phyloP scores from a whole-genome alignment of 768 basidiomycete genomes.

The Amanita pseudoporphyria region DNA sequence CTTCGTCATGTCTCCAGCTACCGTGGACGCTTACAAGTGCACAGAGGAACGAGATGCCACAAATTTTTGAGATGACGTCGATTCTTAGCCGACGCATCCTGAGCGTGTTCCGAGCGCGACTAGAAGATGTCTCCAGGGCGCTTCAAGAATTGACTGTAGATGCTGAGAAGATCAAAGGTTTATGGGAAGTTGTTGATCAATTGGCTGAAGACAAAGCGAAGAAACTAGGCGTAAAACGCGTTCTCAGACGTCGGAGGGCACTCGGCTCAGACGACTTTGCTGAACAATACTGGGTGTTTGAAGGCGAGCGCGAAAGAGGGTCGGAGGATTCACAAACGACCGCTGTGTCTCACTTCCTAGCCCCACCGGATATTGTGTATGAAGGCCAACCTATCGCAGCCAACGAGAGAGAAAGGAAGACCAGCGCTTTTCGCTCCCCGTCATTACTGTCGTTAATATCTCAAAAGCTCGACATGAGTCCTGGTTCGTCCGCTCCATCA shows the following conservation, averaged over 20 bases:
- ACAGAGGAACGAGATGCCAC: background rate
- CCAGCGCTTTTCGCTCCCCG: constrained; percentile 6
- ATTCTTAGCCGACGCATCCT: background rate
- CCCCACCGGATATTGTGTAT: background rate
- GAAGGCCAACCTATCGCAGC: constrained; percentile 10
- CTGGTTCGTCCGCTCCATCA: background rate
- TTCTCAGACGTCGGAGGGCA: constrained; percentile 14
- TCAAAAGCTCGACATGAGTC: background rate
- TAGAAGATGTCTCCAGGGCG: constrained; percentile 2
- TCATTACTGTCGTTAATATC: constrained; percentile 2
- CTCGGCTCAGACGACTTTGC: background rate
- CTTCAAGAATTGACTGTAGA: constrained; percentile 9
- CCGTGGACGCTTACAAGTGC: background rate
- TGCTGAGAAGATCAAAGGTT: constrained; percentile 30
- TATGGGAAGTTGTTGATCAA: constrained; percentile 34
- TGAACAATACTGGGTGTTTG: constrained; percentile 1
- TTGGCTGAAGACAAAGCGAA: constrained; percentile 36
- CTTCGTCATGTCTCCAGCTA: background rate
- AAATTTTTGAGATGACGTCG: background rate
- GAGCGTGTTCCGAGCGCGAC: background rate
- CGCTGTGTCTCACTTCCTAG: constrained; percentile 24
- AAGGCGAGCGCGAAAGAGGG: constrained; percentile 35
- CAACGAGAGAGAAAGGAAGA: constrained; percentile 5
- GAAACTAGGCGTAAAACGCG: constrained; percentile 21
- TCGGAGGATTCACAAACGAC: constrained; percentile 63